Conservation (phyloP, 2,329 filamentous ascomycete species). For the Acrocalymma vagum region DNA sequence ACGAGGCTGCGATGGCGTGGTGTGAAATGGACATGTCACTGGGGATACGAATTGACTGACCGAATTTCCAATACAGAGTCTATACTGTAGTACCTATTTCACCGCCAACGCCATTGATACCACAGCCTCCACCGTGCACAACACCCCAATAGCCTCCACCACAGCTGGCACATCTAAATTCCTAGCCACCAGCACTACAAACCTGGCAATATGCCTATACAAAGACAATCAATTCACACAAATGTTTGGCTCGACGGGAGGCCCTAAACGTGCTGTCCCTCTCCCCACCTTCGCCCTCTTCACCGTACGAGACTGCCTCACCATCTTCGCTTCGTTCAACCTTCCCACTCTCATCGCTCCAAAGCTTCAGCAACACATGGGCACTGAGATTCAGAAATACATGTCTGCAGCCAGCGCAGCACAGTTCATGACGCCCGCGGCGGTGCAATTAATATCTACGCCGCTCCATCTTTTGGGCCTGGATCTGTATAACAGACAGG, state of each 20-base stretch:
- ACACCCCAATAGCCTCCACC: constrained; percentile 65
- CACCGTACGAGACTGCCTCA: constrained; percentile 82
- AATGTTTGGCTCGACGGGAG: constrained; percentile 72
- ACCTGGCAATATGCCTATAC: constrained; percentile 86
- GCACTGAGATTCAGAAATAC: constrained; percentile 60
- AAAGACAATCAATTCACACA: constrained; percentile 88
- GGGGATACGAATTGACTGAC: too few species aligned
- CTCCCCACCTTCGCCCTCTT: constrained; percentile 79
- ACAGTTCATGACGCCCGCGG: constrained; percentile 82
- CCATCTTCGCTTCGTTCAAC: constrained; percentile 93
- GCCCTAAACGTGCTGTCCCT: constrained; percentile 64
- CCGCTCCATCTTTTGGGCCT: constrained; percentile 86
- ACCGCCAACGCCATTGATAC: constrained; percentile 91
- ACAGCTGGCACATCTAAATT: constrained; percentile 85
- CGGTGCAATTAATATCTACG: constrained; percentile 80
- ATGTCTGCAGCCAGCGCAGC: constrained; percentile 63
- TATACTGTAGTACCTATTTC: constrained; percentile 90
- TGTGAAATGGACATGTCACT: background rate
- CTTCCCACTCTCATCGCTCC: constrained; percentile 82
- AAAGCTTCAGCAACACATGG: constrained; percentile 56
- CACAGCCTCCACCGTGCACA: constrained; percentile 68
- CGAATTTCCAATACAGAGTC: constrained; percentile 56
- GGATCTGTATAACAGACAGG: constrained; percentile 81
- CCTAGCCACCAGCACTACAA: constrained; percentile 78
- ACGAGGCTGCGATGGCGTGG: background rate